Percentiles rank a stretch among this genome's conserved stretches.
Evolutionary conservation across 805 yeast genomes (phyloP).

Genomic region (Saccharomycopsis amapae): DNA sequence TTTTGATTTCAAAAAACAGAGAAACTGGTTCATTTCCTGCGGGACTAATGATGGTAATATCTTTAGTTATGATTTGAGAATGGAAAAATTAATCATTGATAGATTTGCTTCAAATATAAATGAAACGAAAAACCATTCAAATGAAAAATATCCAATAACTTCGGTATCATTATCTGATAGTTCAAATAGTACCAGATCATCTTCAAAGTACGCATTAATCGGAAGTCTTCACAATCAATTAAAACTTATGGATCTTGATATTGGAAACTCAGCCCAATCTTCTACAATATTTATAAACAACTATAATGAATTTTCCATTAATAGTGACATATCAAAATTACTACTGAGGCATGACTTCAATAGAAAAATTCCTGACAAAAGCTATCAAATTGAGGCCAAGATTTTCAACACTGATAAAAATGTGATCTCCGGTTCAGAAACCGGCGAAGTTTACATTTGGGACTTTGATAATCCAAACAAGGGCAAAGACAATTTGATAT

Average conservation of each 20-base stretch:
- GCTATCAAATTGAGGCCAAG: conserved; percentile 6
- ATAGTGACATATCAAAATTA: neutral
- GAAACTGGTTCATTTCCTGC: conserved; percentile 13
- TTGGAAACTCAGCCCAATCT: neutral
- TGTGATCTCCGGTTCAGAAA: conserved; percentile 17
- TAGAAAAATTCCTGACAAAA: conserved; percentile 8
- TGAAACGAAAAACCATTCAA: neutral
- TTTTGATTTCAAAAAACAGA: conserved; percentile 4
- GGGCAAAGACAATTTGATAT: neutral
- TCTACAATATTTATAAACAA: conserved; percentile 4
- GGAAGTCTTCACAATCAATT: conserved; percentile 5
- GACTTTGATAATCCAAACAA: neutral
- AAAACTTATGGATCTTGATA: neutral
- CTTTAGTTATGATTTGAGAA: conserved; percentile 13
- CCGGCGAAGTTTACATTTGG: conserved; percentile 20
- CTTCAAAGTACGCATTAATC: conserved; percentile 4
- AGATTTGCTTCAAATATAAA: neutral
- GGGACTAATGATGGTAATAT: conserved; percentile 17
- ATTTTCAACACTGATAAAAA: conserved; percentile 3
- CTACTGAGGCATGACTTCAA: too few species aligned
- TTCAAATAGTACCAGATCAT: neutral
- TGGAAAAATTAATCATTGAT: conserved; percentile 10
- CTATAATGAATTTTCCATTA: conserved; percentile 6
- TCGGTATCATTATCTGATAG: conserved; percentile 2
- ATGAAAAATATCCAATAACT: neutral